phyloP scores from a whole-genome alignment of 2,329 filamentous ascomycete genomes.

The Bipolaris oryzae region DNA sequence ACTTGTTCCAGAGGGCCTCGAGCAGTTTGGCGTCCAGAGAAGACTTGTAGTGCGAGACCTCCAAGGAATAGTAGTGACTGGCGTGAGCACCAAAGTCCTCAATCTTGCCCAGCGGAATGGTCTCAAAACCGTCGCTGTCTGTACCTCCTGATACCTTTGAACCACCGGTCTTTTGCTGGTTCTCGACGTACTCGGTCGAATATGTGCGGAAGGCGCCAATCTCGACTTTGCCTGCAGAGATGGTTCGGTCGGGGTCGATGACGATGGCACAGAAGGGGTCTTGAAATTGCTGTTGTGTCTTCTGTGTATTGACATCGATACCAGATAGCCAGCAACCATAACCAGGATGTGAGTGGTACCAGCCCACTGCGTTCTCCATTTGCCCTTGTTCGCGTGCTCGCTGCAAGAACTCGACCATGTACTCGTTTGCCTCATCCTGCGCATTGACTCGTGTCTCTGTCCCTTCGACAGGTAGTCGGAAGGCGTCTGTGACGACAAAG shows the following conservation, averaged over 20 bases:
- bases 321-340: conserved; percentile 98
- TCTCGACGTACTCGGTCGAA: conserved; percentile 67
- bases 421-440: conserved; percentile 94
- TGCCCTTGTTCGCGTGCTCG: conserved; percentile 76
- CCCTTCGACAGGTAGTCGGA: conserved; percentile 91
- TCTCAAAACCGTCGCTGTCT: conserved; percentile 68
- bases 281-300: conserved; percentile 80
- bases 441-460: conserved; percentile 99
- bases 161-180: conserved; percentile 51
- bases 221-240: conserved; percentile 92
- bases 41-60: conserved; percentile 94
- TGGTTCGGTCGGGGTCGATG: conserved; percentile 93
- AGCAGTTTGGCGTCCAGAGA: conserved; percentile 85
- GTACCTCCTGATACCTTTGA: conserved; percentile 37
- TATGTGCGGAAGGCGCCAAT: conserved; percentile 97
- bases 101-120: conserved; percentile 89
- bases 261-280: conserved; percentile 96
- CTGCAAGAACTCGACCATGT: conserved; percentile 86
- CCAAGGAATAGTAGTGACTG: conserved; percentile 86
- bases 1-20: conserved; percentile 96
- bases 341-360: conserved; percentile 97
- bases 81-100: conserved; percentile 95
- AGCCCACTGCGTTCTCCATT: conserved; percentile 91
- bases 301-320: conserved; percentile 91
- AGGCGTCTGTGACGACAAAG: conserved; percentile 92